Percentiles rank a stretch among this genome's conserved stretches.
phyloP scores from a whole-genome alignment of 169 alveolate species.

The Plasmodium billcollinsi region DNA sequence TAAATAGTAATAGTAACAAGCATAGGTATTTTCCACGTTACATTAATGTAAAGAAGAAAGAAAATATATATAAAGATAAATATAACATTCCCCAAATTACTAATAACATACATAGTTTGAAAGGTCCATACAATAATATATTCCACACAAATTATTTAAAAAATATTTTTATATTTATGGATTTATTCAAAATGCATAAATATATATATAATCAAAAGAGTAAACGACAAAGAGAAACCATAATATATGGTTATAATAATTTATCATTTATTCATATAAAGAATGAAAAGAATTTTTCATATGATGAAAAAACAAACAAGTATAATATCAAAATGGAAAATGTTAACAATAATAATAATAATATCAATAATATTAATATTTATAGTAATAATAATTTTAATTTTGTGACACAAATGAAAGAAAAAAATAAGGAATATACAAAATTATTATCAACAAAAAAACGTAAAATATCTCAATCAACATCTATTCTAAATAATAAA shows the following conservation, averaged over 20 bases:
- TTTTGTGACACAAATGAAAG: too few relatives aligned
- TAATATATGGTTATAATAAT: not conserved
- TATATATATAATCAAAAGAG: too few relatives aligned
- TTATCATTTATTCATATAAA: conserved; percentile 7
- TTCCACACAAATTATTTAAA: conserved; percentile 59
- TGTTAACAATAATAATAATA: not conserved
- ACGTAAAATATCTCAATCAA: not conserved
- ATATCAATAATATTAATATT: not conserved
- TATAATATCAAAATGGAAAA: not conserved
- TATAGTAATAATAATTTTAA: not conserved
- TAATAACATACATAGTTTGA: conserved; percentile 38
- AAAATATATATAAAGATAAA: not conserved
- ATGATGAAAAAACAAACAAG: not conserved
- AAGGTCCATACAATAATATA: conserved; percentile 34
- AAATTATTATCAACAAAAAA: not conserved
- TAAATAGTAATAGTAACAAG: not conserved
- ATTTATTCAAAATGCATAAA: conserved; percentile 1
- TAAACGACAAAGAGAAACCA: too few relatives aligned
- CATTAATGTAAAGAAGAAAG: not conserved
- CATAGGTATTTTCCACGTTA: not conserved
- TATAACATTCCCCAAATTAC: conserved; percentile 19
- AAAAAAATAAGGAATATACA: not conserved
- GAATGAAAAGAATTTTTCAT: not conserved
- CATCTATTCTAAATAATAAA: too few relatives aligned
- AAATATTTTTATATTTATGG: conserved; percentile 51